A percentile compares a stretch with the other conserved stretches of the same genome.
Conservation (phyloP, 2,329 filamentous ascomycete species). For the Microdochium trichocladiopsis region DNA sequence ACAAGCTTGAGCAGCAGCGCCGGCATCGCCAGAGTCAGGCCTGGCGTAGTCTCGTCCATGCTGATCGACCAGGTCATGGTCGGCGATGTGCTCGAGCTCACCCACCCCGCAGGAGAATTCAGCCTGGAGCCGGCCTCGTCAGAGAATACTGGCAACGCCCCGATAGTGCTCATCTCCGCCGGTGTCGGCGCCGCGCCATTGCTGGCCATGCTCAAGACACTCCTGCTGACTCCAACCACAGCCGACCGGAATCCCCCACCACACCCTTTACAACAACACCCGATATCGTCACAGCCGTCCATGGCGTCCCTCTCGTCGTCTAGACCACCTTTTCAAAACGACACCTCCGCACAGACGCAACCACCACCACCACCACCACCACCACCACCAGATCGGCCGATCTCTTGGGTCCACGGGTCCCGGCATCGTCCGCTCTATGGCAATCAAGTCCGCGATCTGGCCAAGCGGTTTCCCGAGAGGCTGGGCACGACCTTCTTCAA, state of each 20-base stretch:
- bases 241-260: not conserved
- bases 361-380: not conserved
- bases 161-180: slow-evolving; percentile 59
- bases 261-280: not conserved
- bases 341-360: not conserved
- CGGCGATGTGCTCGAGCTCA: slow-evolving; percentile 47
- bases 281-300: not conserved
- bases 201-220: slow-evolving; percentile 52
- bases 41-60: slow-evolving; percentile 35
- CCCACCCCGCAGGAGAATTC: slow-evolving; percentile 54
- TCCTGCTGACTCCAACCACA: no score
- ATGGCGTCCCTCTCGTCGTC: not conserved
- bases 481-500: not conserved
- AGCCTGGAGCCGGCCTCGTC: slow-evolving; percentile 42
- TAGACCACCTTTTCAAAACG: not conserved
- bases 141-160: slow-evolving; percentile 16
- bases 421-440: not conserved
- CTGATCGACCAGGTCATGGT: slow-evolving; percentile 39
- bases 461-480: not conserved
- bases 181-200: slow-evolving; percentile 64
- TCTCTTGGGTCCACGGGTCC: not conserved
- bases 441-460: not conserved
- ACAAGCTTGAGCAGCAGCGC: not conserved
- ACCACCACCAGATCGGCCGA: not conserved
- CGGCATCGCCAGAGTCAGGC: not conserved